Base-by-base conservation (phyloP, 345 rosid species). In the Aquilaria malaccensis region DNA sequence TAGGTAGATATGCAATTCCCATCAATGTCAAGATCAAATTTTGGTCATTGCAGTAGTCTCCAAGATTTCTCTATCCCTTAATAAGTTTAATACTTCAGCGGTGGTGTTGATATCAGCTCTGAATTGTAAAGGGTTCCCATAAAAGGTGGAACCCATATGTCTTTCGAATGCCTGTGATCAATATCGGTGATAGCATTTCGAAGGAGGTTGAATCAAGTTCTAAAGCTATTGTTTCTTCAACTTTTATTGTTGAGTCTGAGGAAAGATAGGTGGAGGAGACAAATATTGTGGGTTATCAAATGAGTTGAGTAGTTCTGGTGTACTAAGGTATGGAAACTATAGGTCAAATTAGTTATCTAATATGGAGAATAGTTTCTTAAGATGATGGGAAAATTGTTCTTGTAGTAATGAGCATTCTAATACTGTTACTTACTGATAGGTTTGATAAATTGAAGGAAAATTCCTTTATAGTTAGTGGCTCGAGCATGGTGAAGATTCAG, bases 31-130 rank as follows among this genome's bases (percentile, higher is more conserved):
- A 22, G 80, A 70, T 55, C 80, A 66, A 52, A 88, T 94, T 69
- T 97, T 97, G 4, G 88, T 94, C 13, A 97, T 97, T n/a, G 75
- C 96, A 14, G 96, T 86, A 0, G 97, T 86, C 43, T 68, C 94
- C 13, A 85, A 85, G 67, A 82, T 85, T 22, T 75, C 86, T 50
- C 59, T 83, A 29, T 72, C 82, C n/a, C 81, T 77, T 12, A 69
- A 58, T 30, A 59, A 81, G 52, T 71, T 88, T 56, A 67, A 83
- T 22, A 76, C 86, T 12, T 97, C 99, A 11, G 91, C 90, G 29
- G 84, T 91, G 33, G 92, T 83, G 45, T 97, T 97, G 11, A 72
- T 94, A 63, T 32, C 79, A 9, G 49, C 96, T 14, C 68, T 76
- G 2, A 89, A 79, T 68, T 69, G 67, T 29, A 79, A 69, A 55